phyloP scores from a whole-genome alignment of 352 stramenopile genomes.

The Phytophthora cryptogea region DNA sequence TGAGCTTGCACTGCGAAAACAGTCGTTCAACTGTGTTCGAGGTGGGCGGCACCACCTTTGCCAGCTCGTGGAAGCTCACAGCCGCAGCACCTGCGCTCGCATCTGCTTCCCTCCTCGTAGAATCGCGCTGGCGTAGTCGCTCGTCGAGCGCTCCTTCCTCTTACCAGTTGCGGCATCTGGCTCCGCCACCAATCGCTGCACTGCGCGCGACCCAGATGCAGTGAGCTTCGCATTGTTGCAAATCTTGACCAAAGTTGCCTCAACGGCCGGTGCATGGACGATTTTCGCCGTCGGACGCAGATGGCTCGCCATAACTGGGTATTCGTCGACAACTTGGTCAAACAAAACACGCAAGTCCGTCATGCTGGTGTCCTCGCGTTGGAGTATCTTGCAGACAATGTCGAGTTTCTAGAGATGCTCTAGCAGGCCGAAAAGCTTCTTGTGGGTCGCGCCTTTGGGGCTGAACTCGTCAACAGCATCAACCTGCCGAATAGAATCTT shows the following conservation, averaged over 20 bases:
- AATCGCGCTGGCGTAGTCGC: constrained; percentile 5
- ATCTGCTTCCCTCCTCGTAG: constrained; percentile 2
- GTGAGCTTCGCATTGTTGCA: neutral
- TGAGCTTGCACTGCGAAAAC: constrained; percentile 14
- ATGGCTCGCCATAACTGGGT: constrained; percentile 6
- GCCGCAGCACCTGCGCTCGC: neutral
- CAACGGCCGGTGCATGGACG: neutral
- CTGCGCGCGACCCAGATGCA: neutral
- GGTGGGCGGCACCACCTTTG: constrained; percentile 8
- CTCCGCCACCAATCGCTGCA: constrained; percentile 3
- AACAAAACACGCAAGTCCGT: constrained; percentile 4
- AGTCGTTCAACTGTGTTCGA: constrained; percentile 16
- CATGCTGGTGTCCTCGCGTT: constrained; percentile 3
- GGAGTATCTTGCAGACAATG: constrained; percentile 3
- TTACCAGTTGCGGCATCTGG: neutral
- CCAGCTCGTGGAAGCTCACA: constrained; percentile 8
- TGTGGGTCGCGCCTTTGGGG: neutral
- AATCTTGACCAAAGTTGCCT: neutral
- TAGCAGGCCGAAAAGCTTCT: neutral
- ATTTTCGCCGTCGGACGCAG: constrained; percentile 5
- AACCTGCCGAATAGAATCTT: constrained; percentile 9
- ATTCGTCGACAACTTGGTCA: constrained; percentile 1
- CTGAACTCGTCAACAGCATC: constrained; percentile 10
- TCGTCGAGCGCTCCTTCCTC: neutral
- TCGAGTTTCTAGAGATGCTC: constrained; percentile 11